Evolutionary conservation across 2,329 filamentous ascomycete species (phyloP), one percentile per base, ranked within the genome.

Genomic region (Albophoma yamanashiensis): DNA sequence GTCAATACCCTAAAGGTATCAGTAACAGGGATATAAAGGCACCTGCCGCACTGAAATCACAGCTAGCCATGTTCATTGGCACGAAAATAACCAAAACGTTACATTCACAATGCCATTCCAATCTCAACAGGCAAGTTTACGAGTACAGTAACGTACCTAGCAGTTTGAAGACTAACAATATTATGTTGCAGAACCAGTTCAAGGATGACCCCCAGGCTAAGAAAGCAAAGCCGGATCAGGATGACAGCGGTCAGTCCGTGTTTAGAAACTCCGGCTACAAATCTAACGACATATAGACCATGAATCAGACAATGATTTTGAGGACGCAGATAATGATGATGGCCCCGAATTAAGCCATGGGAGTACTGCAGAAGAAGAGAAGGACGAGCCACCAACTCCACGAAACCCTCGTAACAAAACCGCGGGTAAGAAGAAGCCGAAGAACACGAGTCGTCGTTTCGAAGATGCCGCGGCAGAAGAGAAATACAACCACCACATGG

Each of bases 401-500:
- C 59, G 39, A 25, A 61, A 27, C 11, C 36, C 20, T 17, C 58
- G 22, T 14, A 45, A n/a, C n/a, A 45, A 59, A 40, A 60, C 43
- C n/a, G 22, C 3, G 40, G 60, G 55, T 5, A n/a, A 57, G 38
- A 59, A 56, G 57, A 64, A 60, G 36, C 59, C 52, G 40, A 60
- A 58, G 56, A 50, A 56, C 9, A 56, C 58, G 11, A 17, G n/a
- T n/a, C n/a, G 43, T 14, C 9, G 3, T 11, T 27, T 58, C 1
- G 56, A 59, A 11, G 58, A 62, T 14, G 3, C 61, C 3, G 53
- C 36, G 45, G 22, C 65, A 38, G 58, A 64, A 17, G 60, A 64
- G 1, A 57, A 60, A 34, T 60, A 62, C 56, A 61, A 63, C 56
- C 63, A 66, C 52, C 62, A 64, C 57, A 63, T 64, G 58, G 62